These are phyloP conservation scores for Rosa hybrid DNA, from an alignment of 331 rosid genomes.

Conservation along the genomic window DNA sequence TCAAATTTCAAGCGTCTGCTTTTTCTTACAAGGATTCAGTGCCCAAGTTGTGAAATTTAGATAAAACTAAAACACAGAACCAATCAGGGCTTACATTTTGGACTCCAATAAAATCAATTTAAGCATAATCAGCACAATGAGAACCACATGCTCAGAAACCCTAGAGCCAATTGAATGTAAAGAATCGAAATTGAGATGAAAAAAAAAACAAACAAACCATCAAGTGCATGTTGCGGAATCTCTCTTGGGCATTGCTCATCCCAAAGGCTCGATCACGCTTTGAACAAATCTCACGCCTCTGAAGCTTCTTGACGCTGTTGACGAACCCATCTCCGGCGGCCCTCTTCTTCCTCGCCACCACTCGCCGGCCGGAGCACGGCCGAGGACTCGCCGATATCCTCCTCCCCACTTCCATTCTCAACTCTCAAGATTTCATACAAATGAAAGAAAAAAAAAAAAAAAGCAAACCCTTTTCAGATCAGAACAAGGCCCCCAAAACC, in stretches of 20 bases:
- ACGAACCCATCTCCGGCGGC: constrained; percentile 73
- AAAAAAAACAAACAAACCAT: constrained; percentile 36
- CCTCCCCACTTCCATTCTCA: constrained; percentile 72
- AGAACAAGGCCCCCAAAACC: constrained; percentile 4
- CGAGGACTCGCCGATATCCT: constrained; percentile 89
- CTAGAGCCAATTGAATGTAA: not conserved
- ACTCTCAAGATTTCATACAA: constrained; percentile 10
- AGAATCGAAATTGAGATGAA: not conserved
- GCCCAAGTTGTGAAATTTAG: not conserved
- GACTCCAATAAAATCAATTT: not conserved
- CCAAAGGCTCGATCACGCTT: constrained; percentile 81
- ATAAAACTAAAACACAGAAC: too few species aligned
- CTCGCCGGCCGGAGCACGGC: constrained; percentile 75
- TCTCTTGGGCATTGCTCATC: constrained; percentile 84
- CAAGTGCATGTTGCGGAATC: constrained; percentile 85
- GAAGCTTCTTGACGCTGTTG: constrained; percentile 90
- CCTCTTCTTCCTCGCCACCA: constrained; percentile 74
- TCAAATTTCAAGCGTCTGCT: not conserved
- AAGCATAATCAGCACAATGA: not conserved
- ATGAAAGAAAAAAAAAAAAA: not conserved
- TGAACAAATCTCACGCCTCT: constrained; percentile 86
- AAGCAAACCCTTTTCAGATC: not conserved
- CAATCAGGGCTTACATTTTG: not conserved
- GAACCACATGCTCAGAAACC: not conserved
- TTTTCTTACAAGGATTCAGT: not conserved